Percentiles rank a stretch among this genome's conserved stretches.
These are phyloP conservation scores for Balamuthia mandrillaris DNA, from an alignment of 208 protist genomes.

Conservation along the genomic window DNA sequence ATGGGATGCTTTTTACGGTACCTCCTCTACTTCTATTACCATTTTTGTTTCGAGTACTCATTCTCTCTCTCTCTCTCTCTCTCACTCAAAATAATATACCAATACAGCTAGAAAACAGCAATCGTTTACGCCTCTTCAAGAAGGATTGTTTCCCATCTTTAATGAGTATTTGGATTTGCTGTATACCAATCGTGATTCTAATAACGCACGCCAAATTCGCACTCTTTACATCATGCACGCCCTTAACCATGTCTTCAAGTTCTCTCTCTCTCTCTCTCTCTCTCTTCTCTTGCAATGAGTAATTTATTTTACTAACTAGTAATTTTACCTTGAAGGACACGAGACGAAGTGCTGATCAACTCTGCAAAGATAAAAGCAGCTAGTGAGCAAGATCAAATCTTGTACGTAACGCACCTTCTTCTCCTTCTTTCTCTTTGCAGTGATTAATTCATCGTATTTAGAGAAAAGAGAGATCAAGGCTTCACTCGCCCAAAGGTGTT, in stretches of 20 bases:
- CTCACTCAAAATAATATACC: background rate
- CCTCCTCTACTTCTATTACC: background rate
- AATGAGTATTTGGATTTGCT: slow-evolving; percentile 34
- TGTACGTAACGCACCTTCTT: background rate
- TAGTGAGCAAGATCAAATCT: background rate
- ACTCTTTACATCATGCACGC: slow-evolving; percentile 7
- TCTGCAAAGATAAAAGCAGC: slow-evolving; percentile 16
- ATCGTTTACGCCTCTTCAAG: slow-evolving; percentile 4
- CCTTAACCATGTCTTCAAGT: slow-evolving; percentile 36
- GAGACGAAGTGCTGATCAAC: slow-evolving; percentile 10
- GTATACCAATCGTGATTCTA: background rate
- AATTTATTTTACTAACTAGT: background rate
- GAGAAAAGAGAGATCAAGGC: slow-evolving; percentile 79
- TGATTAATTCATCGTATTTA: slow-evolving; percentile 5
- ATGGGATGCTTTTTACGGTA: slow-evolving; percentile 7
- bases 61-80: background rate
- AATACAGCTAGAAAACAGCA: slow-evolving; percentile 4
- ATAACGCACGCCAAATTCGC: background rate
- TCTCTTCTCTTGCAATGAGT: background rate
- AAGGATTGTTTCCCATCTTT: slow-evolving; percentile 4
- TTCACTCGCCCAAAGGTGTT: slow-evolving; percentile 88
- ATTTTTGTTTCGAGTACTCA: background rate
- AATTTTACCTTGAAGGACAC: background rate
- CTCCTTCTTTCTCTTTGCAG: background rate
- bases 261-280: background rate